Percentiles rank a stretch among this genome's conserved stretches.
Evolutionary conservation across 306 rosid genomes (phyloP).

Genomic region (cucumber (Cucumis sativus)): Cucumber_9930_V3 NC_026661.2:3580501-3581000

Average conservation of each 20-base stretch:
- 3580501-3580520: conserved; percentile 14
- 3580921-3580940: conserved; percentile 25
- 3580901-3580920: conserved; percentile 54
- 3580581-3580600: conserved; percentile 67
- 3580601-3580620: conserved; percentile 79
- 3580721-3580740: conserved; percentile 26
- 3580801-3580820: conserved; percentile 22
- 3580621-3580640: conserved; percentile 47
- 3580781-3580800: conserved; percentile 52
- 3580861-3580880: conserved; percentile 37
- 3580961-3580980: conserved; percentile 34
- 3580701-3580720: conserved; percentile 48
- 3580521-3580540: conserved; percentile 22
- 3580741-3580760: conserved; percentile 23
- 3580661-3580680: conserved; percentile 20
- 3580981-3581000: conserved; percentile 37
- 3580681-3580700: conserved; percentile 24
- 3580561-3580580: conserved; percentile 15
- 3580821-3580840: conserved; percentile 8
- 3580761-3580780: conserved; percentile 30
- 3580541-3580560: conserved; percentile 14
- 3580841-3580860: conserved; percentile 9
- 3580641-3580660: conserved; percentile 30
- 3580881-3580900: conserved; percentile 55
- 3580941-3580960: conserved; percentile 31